Evolutionary conservation across 805 yeast species (phyloP).

Genomic region (Saccharomyces kudriavzevii): DNA sequence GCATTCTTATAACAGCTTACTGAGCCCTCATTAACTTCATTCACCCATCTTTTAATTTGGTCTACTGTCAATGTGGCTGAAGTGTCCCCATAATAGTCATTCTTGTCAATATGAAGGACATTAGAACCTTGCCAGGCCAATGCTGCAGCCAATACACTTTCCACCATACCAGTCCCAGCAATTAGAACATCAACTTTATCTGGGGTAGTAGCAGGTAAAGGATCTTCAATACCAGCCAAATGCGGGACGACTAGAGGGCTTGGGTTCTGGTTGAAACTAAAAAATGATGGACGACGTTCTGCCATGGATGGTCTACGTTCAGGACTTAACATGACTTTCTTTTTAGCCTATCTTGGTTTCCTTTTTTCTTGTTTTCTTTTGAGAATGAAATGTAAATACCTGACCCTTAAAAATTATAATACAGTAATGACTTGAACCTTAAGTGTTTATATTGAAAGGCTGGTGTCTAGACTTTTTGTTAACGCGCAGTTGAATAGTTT

Average conservation of each 20-base stretch:
- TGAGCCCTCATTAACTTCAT: constrained; percentile 46
- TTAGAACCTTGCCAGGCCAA: constrained; percentile 97
- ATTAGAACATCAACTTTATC: constrained; percentile 81
- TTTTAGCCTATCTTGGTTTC: neutral
- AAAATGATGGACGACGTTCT: constrained; percentile 53
- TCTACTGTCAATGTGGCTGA: constrained; percentile 81
- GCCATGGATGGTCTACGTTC: constrained; percentile 58
- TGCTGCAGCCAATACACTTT: constrained; percentile 85
- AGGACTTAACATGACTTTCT: constrained; percentile 19
- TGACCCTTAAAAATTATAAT: neutral
- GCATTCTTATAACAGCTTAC: constrained; percentile 54
- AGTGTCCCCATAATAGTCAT: constrained; percentile 82
- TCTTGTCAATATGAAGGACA: constrained; percentile 81
- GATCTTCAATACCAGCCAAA: constrained; percentile 71
- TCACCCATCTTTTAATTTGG: constrained; percentile 78
- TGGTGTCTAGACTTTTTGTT: neutral
- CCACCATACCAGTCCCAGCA: constrained; percentile 87
- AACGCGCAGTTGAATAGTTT: neutral
- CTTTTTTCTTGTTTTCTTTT: neutral
- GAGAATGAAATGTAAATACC: neutral
- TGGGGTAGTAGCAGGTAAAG: constrained; percentile 50
- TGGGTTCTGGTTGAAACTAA: constrained; percentile 14
- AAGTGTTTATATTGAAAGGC: neutral
- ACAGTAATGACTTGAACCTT: neutral
- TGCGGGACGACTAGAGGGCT: constrained; percentile 46